These are phyloP conservation scores for Papiliotrema laurentii DNA, from an alignment of 1,284 basidiomycete species.

Conservation along the genomic window DNA sequence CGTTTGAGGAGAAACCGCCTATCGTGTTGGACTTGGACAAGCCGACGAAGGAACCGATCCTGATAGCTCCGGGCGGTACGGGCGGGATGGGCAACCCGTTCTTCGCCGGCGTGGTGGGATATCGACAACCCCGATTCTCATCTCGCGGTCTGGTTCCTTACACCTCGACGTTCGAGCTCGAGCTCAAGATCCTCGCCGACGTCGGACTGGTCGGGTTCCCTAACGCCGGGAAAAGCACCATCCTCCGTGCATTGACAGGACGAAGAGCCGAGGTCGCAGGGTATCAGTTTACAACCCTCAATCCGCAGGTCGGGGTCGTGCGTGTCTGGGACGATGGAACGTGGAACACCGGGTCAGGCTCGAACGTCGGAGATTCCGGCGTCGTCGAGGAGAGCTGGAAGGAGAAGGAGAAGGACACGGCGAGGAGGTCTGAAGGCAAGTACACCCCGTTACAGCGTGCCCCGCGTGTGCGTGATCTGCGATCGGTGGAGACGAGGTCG, in stretches of 20 bases:
- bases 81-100: slow-evolving; percentile 90
- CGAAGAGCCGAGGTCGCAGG: slow-evolving; percentile 82
- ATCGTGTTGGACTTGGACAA: slow-evolving; percentile 60
- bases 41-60: slow-evolving; percentile 54
- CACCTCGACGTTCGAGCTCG: slow-evolving; percentile 75
- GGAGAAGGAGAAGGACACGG: slow-evolving; percentile 56
- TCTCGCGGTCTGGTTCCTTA: slow-evolving; percentile 77
- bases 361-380: slow-evolving; percentile 17
- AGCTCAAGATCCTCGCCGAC: slow-evolving; percentile 91
- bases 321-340: slow-evolving; percentile 75
- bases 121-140: slow-evolving; percentile 72
- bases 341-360: slow-evolving; percentile 55
- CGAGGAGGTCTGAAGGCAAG: slow-evolving; percentile 27
- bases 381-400: slow-evolving; percentile 68
- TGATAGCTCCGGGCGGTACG: slow-evolving; percentile 71
- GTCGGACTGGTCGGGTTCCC: slow-evolving; percentile 94
- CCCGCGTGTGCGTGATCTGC: background rate
- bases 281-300: slow-evolving; percentile 92
- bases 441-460: slow-evolving; percentile 21
- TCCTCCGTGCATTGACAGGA: slow-evolving; percentile 83
- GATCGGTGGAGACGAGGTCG: background rate
- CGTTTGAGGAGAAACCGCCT: slow-evolving; percentile 50
- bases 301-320: slow-evolving; percentile 91
- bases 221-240: slow-evolving; percentile 76
- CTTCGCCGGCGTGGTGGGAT: slow-evolving; percentile 56